Base-by-base conservation (phyloP, 2,329 filamentous ascomycete species). In the Nannizzia gypsea region DNA sequence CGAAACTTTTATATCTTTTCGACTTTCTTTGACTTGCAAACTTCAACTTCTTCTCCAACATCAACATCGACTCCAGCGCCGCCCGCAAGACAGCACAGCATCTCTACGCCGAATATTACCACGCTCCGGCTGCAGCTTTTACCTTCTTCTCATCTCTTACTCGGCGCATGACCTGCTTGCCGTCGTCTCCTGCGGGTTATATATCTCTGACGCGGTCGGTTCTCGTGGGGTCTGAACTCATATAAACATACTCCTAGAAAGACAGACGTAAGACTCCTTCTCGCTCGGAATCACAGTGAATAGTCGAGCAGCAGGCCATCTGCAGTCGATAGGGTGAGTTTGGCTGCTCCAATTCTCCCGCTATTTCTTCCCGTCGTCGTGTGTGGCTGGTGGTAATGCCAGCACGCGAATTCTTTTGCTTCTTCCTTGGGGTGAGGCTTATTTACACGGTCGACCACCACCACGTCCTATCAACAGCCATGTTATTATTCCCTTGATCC, bases 171-270 rank as follows among this genome's bases (percentile, higher is more conserved):
- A 24, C 28, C 36, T 22, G 54, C 11, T 28, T 40, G 20, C 31
- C 36, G 17, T 36, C 54, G 13, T n/a, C 54, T 17, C 36, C 17
- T 17, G 59, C 50, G 42, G 48, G 17, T 50, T 58, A 17, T 44
- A 50, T 62, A 52, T 62, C 40, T 46, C 31, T 48, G 36, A 48
- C 38, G 15, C 56, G 55, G 56, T 62, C 46, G 46, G 38, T 58
- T 56, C 42, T 58, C 56, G 56, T 58, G 56, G 56, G 56, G 36
- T 38, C 22, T 52, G 48, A 34, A 34, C 26, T n/a, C 38, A 42
- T 17, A 42, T 22, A 22, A 15, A 34, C 34, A 34, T 20, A 34
- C 22, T 6, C 13, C n/a, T 24, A 56, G 34, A 31, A n/a, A 40
- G 17, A 20, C 26, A 57, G 40, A 24, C 57, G 4, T 26, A 20